Evolutionary conservation across 108 stramenopile species (phyloP).

Genomic region (Nitzschia sp.): DNA sequence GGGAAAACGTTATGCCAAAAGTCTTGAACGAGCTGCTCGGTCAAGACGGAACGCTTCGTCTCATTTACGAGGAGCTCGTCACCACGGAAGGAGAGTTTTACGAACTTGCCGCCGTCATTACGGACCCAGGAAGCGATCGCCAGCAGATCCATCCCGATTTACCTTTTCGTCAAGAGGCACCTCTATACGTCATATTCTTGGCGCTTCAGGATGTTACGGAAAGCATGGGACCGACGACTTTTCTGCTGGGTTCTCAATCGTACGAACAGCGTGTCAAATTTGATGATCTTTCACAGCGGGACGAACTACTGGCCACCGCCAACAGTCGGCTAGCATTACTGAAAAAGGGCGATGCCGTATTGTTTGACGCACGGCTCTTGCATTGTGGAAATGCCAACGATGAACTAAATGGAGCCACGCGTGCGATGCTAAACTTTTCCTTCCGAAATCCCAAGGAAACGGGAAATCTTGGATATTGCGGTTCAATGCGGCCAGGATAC

Average conservation of each 20-base stretch:
- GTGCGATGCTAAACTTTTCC: slow-evolving; percentile 56
- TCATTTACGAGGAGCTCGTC: slow-evolving; percentile 50
- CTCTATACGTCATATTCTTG: slow-evolving; percentile 55
- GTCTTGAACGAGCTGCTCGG: slow-evolving; percentile 39
- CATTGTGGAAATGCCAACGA: slow-evolving; percentile 62
- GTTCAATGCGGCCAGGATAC: slow-evolving; percentile 55
- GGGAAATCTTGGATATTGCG: slow-evolving; percentile 50
- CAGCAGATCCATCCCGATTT: slow-evolving; percentile 64
- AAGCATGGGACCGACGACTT: slow-evolving; percentile 63
- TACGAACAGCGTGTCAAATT: slow-evolving; percentile 18
- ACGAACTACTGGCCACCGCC: slow-evolving; percentile 22
- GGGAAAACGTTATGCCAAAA: slow-evolving; percentile 15
- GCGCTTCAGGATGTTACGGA: slow-evolving; percentile 61
- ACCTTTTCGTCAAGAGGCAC: slow-evolving; percentile 39
- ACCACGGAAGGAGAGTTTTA: slow-evolving; percentile 53
- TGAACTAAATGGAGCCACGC: slow-evolving; percentile 19
- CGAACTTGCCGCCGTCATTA: slow-evolving; percentile 56
- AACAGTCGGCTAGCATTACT: slow-evolving; percentile 29
- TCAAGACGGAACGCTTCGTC: slow-evolving; percentile 36
- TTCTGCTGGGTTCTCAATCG: slow-evolving; percentile 44
- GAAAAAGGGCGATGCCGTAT: slow-evolving; percentile 46
- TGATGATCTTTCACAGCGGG: slow-evolving; percentile 19
- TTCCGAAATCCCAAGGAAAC: slow-evolving; percentile 49
- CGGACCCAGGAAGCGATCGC: slow-evolving; percentile 43
- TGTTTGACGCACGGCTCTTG: slow-evolving; percentile 54